Evolutionary conservation across 75 land plant species (phyloP), one percentile per base, ranked within the genome.

Genomic region (Cryptomeria japonica): DNA sequence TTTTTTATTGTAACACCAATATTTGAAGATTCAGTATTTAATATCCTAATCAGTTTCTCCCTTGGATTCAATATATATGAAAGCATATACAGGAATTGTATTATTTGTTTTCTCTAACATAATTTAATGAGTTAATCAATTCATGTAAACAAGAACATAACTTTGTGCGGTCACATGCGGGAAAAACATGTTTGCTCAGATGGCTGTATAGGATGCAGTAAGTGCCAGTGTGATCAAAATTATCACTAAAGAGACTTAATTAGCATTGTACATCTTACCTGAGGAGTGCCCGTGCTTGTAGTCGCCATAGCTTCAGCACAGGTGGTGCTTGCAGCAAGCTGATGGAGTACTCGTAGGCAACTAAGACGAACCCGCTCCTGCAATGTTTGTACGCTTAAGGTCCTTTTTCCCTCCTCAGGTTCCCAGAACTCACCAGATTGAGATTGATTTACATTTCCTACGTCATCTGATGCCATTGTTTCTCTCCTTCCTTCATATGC

Each of bases 301-400:
- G 99, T 97, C 22, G 99, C 99, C 99, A 98, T 98, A 78, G 99
- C 99, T 89, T 98, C 99, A 87, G 99, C 99, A 94, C 99, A 98
- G 46, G 92, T 94, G 37, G 99, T 98, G 87, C 99, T 97, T 34
- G 96, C 93, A 86, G 99, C 99, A 89, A 98, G 97, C 89, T 98
- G 99, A 90, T 98, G 99, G 49, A 98, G 87, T 16, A 98, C 97
- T 32, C 99, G 92, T 73, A 98, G 90, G 89, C 99, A 98, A 90
- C 99, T 98, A 85, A 98, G 96, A 38, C 99, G 94, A 10, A 98
- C 97, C 76, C 92, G 94, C 86, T 98, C 99, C 87, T 97, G 97
- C 7, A 95, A 93, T 16, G 99, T 98, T 89, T 96, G 99, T 85
- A 46, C 83, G 76, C 83, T 89, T 56, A 36, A 16, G 14, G 88